phyloP scores from a whole-genome alignment of 31 red algal genomes.

The Pterothamnion heteromorphum region DNA sequence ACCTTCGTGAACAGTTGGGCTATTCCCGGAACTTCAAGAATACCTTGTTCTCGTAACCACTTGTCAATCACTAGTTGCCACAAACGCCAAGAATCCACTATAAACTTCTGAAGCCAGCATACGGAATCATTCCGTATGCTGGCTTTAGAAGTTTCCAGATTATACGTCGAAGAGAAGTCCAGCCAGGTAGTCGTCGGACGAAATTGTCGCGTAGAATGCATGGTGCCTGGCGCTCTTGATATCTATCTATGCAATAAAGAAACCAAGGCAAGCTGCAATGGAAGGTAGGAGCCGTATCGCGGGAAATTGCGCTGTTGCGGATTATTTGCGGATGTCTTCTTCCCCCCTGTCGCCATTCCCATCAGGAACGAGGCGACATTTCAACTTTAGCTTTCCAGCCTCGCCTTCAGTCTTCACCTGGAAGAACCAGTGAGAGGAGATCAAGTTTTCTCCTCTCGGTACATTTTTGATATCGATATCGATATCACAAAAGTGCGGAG shows the following conservation, averaged over 20 bases:
- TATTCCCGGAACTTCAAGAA: too few species aligned
- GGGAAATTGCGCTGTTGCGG: neutral
- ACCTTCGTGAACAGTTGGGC: too few species aligned
- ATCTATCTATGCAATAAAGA: constrained; percentile 20
- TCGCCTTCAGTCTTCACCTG: constrained; percentile 37
- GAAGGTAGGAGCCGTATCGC: constrained; percentile 16
- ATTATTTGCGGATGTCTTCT: constrained; percentile 25
- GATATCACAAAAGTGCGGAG: too few species aligned
- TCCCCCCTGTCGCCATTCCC: constrained; percentile 27
- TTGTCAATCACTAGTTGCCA: too few species aligned
- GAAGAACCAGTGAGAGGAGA: constrained; percentile 46
- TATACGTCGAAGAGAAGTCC: neutral
- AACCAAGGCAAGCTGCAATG: neutral
- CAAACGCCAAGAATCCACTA: too few species aligned
- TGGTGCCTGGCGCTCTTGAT: constrained; percentile 17
- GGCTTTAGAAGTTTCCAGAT: constrained; percentile 32
- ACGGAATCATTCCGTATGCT: constrained; percentile 45
- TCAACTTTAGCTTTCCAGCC: neutral
- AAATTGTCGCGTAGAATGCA: neutral
- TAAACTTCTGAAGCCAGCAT: too few species aligned
- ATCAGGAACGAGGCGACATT: constrained; percentile 25
- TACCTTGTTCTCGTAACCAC: too few species aligned
- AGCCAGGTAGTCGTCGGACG: constrained; percentile 5
- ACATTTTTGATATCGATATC: neutral
- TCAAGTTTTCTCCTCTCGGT: neutral